Base-by-base conservation (phyloP, 2,329 filamentous ascomycete species). In the Xylariaceae sp. region DNA sequence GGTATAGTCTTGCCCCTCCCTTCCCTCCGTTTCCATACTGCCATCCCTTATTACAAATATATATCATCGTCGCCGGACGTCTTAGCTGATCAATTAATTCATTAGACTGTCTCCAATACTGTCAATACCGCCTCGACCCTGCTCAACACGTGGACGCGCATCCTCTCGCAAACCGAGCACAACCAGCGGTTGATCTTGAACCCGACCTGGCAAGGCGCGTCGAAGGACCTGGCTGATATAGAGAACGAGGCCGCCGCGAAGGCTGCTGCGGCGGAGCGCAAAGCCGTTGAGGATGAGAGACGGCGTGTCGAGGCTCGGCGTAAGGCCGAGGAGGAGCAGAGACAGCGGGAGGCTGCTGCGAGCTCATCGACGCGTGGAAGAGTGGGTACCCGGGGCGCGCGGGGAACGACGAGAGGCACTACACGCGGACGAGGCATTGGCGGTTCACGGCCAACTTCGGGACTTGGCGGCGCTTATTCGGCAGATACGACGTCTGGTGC, bases 121-220 rank as follows among this genome's bases (percentile, higher is more conserved):
- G 92, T 97, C 48, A 83, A 83, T 65, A 93, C 92, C 57, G 92
- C 94, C 2, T 95, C 92, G 11, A 89, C 89, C 1, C 83, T 99
- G 11, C 85, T 99, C 37, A 92, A 95, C 68, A 96, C 92, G 13
- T 99, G 93, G 93, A 96, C 92, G 7, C 87, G 92, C 55, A 97
- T 99, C 65, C 83, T 99, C 10, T 94, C 91, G 5, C 94, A 99
- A 74, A 97, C 94, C 3, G 94, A 99, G 75, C 94, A 99, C 75
- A 97, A 96, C 72, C 92, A 97, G 73, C 87, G 94, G 23, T 79
- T 99, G 54, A 88, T 99, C 50, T 81, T 97, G 51, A 89, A 96
- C 70, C 89, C 91, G 1, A 80, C 85, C 60, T 99, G 93, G 92
- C 88, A 93, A 71, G 94, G 94, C 58, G 89, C 92, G 34, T 89